These are phyloP conservation scores for Kodamaea fukazawae DNA, from an alignment of 805 yeast genomes.

Conservation along the genomic window DNA sequence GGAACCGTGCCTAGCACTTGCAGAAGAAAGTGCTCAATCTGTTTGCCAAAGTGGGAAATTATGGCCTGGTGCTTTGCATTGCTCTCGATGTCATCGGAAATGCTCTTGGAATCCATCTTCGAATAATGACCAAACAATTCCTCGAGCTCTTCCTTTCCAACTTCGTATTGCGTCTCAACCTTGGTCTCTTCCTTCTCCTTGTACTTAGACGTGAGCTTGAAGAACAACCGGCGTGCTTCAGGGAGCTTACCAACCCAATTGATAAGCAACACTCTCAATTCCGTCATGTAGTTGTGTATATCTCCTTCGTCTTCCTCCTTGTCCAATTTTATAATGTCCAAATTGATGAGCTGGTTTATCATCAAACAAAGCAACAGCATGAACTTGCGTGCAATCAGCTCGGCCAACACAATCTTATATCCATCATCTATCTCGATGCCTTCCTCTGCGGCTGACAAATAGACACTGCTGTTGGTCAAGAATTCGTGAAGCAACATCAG, in stretches of 20 bases:
- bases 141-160: conserved; percentile 3
- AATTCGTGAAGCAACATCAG: conserved; percentile 71
- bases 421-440: conserved; percentile 31
- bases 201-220: conserved; percentile 23
- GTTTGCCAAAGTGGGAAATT: conserved; percentile 12
- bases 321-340: conserved; percentile 43
- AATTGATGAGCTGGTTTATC: conserved; percentile 50
- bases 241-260: conserved; percentile 64
- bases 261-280: conserved; percentile 57
- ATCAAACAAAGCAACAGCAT: conserved; percentile 60
- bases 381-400: conserved; percentile 37
- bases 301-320: conserved; percentile 20
- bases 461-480: conserved; percentile 47
- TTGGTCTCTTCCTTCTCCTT: conserved; percentile 8
- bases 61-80: conserved; percentile 13
- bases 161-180: conserved; percentile 4
- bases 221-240: conserved; percentile 61
- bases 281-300: conserved; percentile 53
- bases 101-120: conserved; percentile 15
- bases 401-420: conserved; percentile 27
- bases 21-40: conserved; percentile 5
- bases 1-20: conserved; percentile 5
- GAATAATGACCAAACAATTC: conserved; percentile 10
- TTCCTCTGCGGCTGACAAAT: conserved; percentile 27
- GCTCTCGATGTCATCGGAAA: conserved; percentile 17